These are phyloP conservation scores for Fusarium tricinctum DNA, from an alignment of 2,329 filamentous ascomycete species.

Conservation along the genomic window DNA sequence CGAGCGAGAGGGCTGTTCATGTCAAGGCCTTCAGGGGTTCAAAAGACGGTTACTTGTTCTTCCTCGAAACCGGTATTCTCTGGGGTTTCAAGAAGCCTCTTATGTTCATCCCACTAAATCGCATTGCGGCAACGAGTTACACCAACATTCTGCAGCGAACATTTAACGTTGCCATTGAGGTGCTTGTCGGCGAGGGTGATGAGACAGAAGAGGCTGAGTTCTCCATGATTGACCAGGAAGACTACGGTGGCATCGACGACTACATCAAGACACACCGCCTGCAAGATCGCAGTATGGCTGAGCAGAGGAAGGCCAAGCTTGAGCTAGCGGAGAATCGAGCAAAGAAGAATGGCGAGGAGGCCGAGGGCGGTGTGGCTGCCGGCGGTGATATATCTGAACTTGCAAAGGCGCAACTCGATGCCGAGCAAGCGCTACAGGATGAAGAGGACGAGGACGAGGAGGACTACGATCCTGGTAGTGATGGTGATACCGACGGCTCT, in stretches of 20 bases:
- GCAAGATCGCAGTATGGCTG: conserved; percentile 77
- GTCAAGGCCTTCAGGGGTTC: conserved; percentile 76
- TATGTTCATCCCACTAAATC: conserved; percentile 72
- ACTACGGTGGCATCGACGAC: conserved; percentile 74
- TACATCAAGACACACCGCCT: conserved; percentile 73
- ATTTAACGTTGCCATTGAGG: conserved; percentile 76
- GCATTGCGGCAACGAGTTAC: conserved; percentile 74
- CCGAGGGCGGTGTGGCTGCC: conserved; percentile 53
- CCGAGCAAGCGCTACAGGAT: conserved; percentile 68
- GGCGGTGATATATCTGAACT: conserved; percentile 63
- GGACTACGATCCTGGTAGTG: conserved; percentile 74
- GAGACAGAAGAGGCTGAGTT: conserved; percentile 75
- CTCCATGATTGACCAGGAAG: conserved; percentile 77
- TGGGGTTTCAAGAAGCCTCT: conserved; percentile 80
- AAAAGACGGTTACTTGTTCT: conserved; percentile 78
- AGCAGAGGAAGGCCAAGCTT: conserved; percentile 74
- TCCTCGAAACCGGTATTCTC: conserved; percentile 74
- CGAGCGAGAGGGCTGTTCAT: conserved; percentile 74
- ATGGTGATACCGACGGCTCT: conserved; percentile 71
- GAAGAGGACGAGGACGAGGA: conserved; percentile 76
- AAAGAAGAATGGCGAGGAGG: conserved; percentile 61
- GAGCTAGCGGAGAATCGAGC: conserved; percentile 71
- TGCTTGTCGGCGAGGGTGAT: conserved; percentile 64
- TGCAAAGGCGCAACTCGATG: conserved; percentile 64
- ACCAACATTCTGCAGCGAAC: conserved; percentile 77